Base-by-base conservation (phyloP, 345 rosid species). In the Salix dunnii region DNA sequence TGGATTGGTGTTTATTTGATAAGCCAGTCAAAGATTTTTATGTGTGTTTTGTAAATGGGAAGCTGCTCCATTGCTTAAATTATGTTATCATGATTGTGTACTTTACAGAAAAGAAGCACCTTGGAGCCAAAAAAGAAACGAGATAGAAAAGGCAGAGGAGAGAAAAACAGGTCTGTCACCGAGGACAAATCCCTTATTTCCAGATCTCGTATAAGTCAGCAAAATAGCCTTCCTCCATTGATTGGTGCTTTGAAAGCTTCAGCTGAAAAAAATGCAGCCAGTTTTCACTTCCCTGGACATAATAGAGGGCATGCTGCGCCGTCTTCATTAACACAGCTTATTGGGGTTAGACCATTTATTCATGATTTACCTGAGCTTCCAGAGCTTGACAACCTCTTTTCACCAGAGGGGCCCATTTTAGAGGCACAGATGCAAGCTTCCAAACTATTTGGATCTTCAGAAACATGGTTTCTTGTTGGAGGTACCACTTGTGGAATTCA, bases 221-320 rank as follows among this genome's bases (percentile, higher is more conserved):
- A 13, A 31, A 69, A 65, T 40, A 70, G 36, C 42, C 69, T 30
- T 14, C 79, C 90, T 69, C 91, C 93, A 18, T 80, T 90, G 33
- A 88, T 88, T 62, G 74, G 77, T 77, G 93, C 91, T 14, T 66
- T 90, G 74, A 78, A 84, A 82, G 66, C 84, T 70, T 78, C 88
- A 30, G 91, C 93, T 4, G 69, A 79, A 71, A 76, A 77, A 80
- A 81, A 84, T 74, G 91, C 75, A 33, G 89, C 86, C 25, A 84
- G 86, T 71, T 90, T 90, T 77, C 93, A 88, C 76, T 90, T 90
- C 74, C 93, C 91, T 28, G 93, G 93, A 43, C 93, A 89, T 79
- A 89, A 89, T 68, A 85, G 93, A 77, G 93, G 93, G 1, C 82
- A 67, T 28, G 93, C 90, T 6, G 89, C 90, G 14, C 92, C 92